These are phyloP conservation scores for Lentinula boryana DNA, from an alignment of 768 basidiomycete genomes.

Conservation along the genomic window DNA sequence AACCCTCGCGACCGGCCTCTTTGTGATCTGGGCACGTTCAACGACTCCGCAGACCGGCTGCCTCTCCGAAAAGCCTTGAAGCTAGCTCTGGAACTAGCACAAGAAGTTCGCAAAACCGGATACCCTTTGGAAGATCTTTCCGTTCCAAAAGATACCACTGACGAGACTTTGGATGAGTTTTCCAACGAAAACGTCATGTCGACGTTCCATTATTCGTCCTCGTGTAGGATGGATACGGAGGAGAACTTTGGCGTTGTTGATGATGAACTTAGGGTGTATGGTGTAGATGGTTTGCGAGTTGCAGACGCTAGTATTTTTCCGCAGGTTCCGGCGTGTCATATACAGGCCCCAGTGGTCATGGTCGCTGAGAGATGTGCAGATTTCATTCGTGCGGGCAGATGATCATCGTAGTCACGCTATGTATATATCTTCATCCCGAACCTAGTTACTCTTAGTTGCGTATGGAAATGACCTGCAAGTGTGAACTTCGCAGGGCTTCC, in stretches of 20 bases:
- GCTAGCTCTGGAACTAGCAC: slow-evolving; percentile 16
- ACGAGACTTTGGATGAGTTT: slow-evolving; percentile 4
- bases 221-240: slow-evolving; percentile 7
- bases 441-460: too few species aligned
- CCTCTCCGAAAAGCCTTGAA: slow-evolving; percentile 20
- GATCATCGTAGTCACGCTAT: neutral
- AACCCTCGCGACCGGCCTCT: slow-evolving; percentile 22
- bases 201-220: slow-evolving; percentile 8
- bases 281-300: slow-evolving; percentile 32
- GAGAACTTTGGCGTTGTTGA: slow-evolving; percentile 33
- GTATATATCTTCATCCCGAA: too few species aligned
- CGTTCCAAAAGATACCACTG: neutral
- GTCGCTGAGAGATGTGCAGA: slow-evolving; percentile 17
- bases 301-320: slow-evolving; percentile 26
- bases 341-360: slow-evolving; percentile 22
- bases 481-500: too few species aligned
- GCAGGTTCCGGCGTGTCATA: slow-evolving; percentile 19
- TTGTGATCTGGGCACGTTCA: slow-evolving; percentile 24
- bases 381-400: neutral
- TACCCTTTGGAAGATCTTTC: slow-evolving; percentile 15
- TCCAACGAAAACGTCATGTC: neutral
- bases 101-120: slow-evolving; percentile 16
- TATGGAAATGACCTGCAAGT: too few species aligned
- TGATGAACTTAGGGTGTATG: slow-evolving; percentile 35
- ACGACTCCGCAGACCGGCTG: slow-evolving; percentile 16